phyloP scores from a whole-genome alignment of 1,139 yeast species.

The Blastobotrys indianensis region DNA sequence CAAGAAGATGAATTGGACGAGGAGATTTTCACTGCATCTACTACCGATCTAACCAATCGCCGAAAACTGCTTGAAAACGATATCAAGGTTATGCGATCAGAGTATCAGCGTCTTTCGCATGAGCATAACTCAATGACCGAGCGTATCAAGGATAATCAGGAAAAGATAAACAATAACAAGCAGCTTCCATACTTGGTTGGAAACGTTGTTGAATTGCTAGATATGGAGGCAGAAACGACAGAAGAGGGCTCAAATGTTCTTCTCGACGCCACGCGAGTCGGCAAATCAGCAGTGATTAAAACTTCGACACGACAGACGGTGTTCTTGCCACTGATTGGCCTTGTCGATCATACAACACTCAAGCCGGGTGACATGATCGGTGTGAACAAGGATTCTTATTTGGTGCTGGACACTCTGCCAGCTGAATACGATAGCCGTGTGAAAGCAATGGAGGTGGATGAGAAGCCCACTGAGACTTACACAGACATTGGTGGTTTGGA shows the following conservation, averaged over 20 bases:
- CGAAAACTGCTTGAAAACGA: constrained; percentile 89
- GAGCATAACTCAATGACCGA: constrained; percentile 91
- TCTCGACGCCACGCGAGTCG: constrained; percentile 82
- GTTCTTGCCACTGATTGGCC: constrained; percentile 89
- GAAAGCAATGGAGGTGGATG: constrained; percentile 99
- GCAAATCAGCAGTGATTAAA: constrained; percentile 97
- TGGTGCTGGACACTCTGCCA: constrained; percentile 89
- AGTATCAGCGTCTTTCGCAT: constrained; percentile 81
- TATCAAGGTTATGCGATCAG: constrained; percentile 91
- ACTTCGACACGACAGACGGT: constrained; percentile 97
- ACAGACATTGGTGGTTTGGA: constrained; percentile 97
- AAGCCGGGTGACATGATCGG: constrained; percentile 97
- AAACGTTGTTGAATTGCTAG: constrained; percentile 92
- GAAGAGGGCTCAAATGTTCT: constrained; percentile 97
- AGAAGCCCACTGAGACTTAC: constrained; percentile 94
- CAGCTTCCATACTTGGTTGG: constrained; percentile 96
- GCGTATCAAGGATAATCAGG: constrained; percentile 92
- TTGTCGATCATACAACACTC: constrained; percentile 80
- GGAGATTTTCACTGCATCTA: constrained; percentile 72
- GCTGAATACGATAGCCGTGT: constrained; percentile 97
- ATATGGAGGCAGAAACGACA: constrained; percentile 78
- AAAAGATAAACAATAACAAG: constrained; percentile 90
- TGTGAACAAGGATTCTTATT: constrained; percentile 92
- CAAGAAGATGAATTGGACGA: constrained; percentile 59
- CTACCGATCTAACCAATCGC: constrained; percentile 80